These are phyloP conservation scores for Galerina sulciceps DNA, from an alignment of 768 basidiomycete species.

Conservation along the genomic window DNA sequence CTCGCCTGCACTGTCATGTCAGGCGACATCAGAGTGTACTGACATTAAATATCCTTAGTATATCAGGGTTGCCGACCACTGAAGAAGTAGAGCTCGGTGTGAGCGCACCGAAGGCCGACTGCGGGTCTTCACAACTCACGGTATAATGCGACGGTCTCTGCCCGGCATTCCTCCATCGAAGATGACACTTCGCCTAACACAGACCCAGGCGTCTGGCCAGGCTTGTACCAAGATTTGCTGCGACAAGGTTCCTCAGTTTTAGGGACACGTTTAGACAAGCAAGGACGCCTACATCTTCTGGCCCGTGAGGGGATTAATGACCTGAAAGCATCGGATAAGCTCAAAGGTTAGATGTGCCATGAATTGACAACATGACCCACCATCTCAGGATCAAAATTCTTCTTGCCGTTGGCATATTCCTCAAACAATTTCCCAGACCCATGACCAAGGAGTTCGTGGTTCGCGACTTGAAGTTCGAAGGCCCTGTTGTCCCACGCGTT, in stretches of 20 bases:
- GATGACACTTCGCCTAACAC: conserved; percentile 88
- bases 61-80: conserved; percentile 79
- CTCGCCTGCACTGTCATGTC: neutral
- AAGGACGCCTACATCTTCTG: conserved; percentile 61
- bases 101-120: neutral
- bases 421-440: conserved; percentile 85
- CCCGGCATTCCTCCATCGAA: conserved; percentile 93
- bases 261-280: neutral
- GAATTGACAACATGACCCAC: conserved; percentile 27
- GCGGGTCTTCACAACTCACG: conserved; percentile 46
- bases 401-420: conserved; percentile 73
- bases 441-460: conserved; percentile 87
- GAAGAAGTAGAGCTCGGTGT: conserved; percentile 9
- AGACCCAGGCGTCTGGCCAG: conserved; percentile 82
- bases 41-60: conserved; percentile 82
- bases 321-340: conserved; percentile 38
- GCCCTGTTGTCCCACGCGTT: conserved; percentile 78
- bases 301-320: conserved; percentile 83
- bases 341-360: neutral
- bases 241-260: neutral
- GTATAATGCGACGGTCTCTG: conserved; percentile 84
- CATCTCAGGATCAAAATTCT: conserved; percentile 82
- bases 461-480: conserved; percentile 90
- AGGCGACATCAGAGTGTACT: conserved; percentile 20
- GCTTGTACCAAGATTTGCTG: conserved; percentile 86